Evolutionary conservation across 2,329 filamentous ascomycete genomes (phyloP), one percentile per base, ranked within the genome.

Genomic region (Dactylonectria macrodidyma): DNA sequence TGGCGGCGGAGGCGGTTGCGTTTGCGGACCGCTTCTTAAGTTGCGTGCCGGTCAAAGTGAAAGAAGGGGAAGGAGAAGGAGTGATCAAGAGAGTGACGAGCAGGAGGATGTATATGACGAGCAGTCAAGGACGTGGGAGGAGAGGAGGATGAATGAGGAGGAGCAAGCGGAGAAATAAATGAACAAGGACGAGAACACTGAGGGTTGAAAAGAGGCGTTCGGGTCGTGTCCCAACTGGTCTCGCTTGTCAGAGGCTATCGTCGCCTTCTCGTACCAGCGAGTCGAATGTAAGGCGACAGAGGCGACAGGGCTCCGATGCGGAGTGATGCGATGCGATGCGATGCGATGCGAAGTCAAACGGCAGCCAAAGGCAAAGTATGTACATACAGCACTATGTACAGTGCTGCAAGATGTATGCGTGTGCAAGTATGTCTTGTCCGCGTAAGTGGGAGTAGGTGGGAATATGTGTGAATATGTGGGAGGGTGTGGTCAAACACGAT

Each of bases 281-380:
- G 51, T 59, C 59, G 65, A 67, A 66, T 63, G 62, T 57, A 65
- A 62, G 51, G 56, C 58, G 56, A 47, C 54, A 59, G 54, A 48
- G 55, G 44, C 62, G 50, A 59, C 38, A 48, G 67, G 50, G 66
- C 56, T 51, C 56, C 34, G 65, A 71, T 64, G 65, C 46, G 69
- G 59, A 58, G 70, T 62, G 47, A 68, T 67, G 57, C 57, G 66
- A 74, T 75, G 65, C 62, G 67, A 75, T 69, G 65, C 57, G 52
- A 66, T 59, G 60, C 54, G 71, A 62, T 69, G 73, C 70, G 71
- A 33, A 19, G 61, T 64, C 56, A 14, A 54, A 61, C 56, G 58
- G 55, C 36, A 54, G n/a, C 36, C 54, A 73, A 63, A 59, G 69
- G 64, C 71, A 30, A 30, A 7, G 26, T 30, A 30, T 30, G 26